Evolutionary conservation across 495 filamentous ascomycete genomes (phyloP), one percentile per base, ranked within the genome.

Genomic region (Parathielavia hyrcaniae): DNA sequence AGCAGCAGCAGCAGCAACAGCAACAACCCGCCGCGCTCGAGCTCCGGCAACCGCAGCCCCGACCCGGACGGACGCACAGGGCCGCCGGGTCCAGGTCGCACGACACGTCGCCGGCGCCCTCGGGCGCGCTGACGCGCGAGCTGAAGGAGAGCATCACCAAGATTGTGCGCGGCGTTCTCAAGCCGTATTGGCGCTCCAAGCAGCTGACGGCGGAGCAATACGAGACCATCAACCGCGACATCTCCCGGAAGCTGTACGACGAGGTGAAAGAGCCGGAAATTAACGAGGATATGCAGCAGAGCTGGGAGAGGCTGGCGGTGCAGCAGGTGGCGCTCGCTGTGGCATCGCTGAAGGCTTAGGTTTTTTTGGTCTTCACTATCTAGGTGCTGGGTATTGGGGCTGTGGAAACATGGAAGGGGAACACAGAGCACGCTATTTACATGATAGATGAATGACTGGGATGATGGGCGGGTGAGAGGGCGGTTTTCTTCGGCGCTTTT

Each of bases 201-300:
- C 75, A 82, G 45, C 74, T 96, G 11, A 85, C 83, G 35, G 85
- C 88, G 63, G 86, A 95, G 41, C 86, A 96, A 68, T 97, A 89
- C 72, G 91, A 86, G 6, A 81, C 85, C 46, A 91, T 96, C 72
- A 96, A 96, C 68, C 83, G 89, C 46, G 85, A 82, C 38, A 82
- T 96, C 26, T 93, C 87, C 14, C 82, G 88, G 17, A 85, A 82
- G 71, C 73, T 97, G n/a, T 97, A 97, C 67, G 87, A 95, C 40
- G 82, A 83, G 39, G 83, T 91, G 14, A 82, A 80, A 7, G 83
- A 86, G 46, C 75, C 77, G n/a, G 58, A 67, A 4, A 62, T 75
- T 32, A 78, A 82, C 35, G 75, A 81, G 11, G 78, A 81, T 13
- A 77, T 80, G 39, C 79, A 80, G 59, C 77, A 79, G 36, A 73